Conservation (phyloP, 306 rosid species). For the Quercus wislizeni region DNA sequence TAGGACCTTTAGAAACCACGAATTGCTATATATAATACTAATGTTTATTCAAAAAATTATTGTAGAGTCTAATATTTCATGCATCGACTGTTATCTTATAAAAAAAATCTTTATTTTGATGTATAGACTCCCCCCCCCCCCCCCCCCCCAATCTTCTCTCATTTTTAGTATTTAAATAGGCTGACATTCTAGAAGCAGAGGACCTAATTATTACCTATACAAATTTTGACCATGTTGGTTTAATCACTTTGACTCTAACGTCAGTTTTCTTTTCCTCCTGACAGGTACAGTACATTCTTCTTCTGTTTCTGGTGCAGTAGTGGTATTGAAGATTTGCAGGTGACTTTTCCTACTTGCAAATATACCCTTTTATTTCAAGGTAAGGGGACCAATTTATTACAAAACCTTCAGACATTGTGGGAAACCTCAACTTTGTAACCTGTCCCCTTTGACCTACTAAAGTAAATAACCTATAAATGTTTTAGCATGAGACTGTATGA, state of each 20-base stretch:
- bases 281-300: not conserved
- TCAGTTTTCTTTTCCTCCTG: not conserved
- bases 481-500: not conserved
- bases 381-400: not conserved
- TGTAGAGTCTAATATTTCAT: not conserved
- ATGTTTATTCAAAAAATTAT: not conserved
- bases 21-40: not conserved
- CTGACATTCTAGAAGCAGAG: no score
- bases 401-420: not conserved
- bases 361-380: not conserved
- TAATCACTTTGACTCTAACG: no score
- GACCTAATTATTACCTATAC: no score
- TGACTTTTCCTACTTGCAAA: not conserved
- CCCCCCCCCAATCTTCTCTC: no score
- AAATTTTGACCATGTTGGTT: no score
- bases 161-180: no score
- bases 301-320: not conserved
- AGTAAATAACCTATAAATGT: not conserved
- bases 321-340: not conserved
- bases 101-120: not conserved
- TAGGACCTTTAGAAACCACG: not conserved
- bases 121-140: not conserved
- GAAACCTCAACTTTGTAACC: not conserved
- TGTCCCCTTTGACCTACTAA: not conserved
- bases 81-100: not conserved